Conservation (phyloP, 2,329 filamentous ascomycete species). For the Cercospora nicotianae region DNA sequence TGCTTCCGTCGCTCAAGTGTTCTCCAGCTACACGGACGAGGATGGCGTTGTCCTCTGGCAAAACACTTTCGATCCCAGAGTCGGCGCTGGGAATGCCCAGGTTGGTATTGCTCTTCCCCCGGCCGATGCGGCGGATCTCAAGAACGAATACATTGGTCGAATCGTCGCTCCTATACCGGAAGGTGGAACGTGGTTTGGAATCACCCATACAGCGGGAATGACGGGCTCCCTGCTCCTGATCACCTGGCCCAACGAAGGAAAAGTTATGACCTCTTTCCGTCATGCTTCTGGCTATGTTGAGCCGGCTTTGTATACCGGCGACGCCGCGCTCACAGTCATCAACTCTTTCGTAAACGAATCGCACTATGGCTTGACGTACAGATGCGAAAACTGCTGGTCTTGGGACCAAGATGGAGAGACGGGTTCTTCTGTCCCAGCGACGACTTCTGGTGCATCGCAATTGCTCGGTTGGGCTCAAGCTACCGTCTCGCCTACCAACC, state of each 20-base stretch:
- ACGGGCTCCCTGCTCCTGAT: slow-evolving; percentile 58
- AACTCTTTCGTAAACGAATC: slow-evolving; percentile 58
- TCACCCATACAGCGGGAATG: slow-evolving; percentile 60
- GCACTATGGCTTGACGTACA: slow-evolving; percentile 64
- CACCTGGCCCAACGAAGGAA: slow-evolving; percentile 56
- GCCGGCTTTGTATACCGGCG: slow-evolving; percentile 61
- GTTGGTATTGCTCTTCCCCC: slow-evolving; percentile 57
- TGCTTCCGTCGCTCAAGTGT: slow-evolving; percentile 30
- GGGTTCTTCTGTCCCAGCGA: slow-evolving; percentile 42
- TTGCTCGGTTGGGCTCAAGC: slow-evolving; percentile 37
- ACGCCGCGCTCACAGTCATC: slow-evolving; percentile 62
- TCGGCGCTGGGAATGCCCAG: slow-evolving; percentile 49
- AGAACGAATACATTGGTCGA: slow-evolving; percentile 61
- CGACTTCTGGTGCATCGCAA: slow-evolving; percentile 36
- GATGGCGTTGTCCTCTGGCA: slow-evolving; percentile 58
- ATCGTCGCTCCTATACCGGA: slow-evolving; percentile 49
- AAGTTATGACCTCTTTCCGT: slow-evolving; percentile 59
- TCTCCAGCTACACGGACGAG: slow-evolving; percentile 36
- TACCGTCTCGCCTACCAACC: slow-evolving; percentile 31
- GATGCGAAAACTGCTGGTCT: slow-evolving; percentile 55
- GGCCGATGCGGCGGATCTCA: slow-evolving; percentile 43
- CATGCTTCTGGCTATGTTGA: slow-evolving; percentile 60
- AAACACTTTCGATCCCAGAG: slow-evolving; percentile 46
- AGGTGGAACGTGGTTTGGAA: slow-evolving; percentile 58
- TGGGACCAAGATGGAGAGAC: slow-evolving; percentile 47